These are phyloP conservation scores for Silene latifolia DNA, from an alignment of 148 eudicot species.

Conservation along the genomic window DNA sequence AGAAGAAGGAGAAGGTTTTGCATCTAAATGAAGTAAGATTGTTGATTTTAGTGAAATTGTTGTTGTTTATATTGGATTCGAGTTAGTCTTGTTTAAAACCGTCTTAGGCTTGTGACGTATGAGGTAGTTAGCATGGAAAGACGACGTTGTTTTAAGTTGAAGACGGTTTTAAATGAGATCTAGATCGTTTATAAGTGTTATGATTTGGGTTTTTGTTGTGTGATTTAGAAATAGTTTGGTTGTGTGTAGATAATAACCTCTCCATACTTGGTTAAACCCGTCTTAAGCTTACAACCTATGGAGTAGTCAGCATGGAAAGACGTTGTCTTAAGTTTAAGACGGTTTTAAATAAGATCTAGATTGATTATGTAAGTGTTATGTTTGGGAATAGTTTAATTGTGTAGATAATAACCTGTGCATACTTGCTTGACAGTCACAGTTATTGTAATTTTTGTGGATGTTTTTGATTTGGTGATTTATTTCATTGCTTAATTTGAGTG, in stretches of 20 bases:
- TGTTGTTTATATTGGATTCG: background rate
- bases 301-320: background rate
- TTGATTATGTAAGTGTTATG: conserved; percentile 2
- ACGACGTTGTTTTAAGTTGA: background rate
- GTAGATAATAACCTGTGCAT: background rate
- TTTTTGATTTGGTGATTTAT: conserved; percentile 10
- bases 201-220: conserved; percentile 18
- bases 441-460: background rate
- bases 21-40: conserved; percentile 26
- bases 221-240: background rate
- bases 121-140: background rate
- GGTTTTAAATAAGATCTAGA: background rate
- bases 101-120: background rate
- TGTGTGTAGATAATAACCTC: too few species aligned
- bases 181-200: background rate
- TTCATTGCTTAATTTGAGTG: background rate
- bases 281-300: background rate
- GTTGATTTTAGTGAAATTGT: background rate
- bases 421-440: background rate
- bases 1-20: conserved; percentile 36
- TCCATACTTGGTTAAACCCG: background rate
- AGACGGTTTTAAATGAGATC: too few species aligned
- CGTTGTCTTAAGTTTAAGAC: background rate
- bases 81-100: background rate
- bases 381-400: background rate